Conservation (phyloP, 441 rosid species). For the Adansonia rubrostipa region DNA sequence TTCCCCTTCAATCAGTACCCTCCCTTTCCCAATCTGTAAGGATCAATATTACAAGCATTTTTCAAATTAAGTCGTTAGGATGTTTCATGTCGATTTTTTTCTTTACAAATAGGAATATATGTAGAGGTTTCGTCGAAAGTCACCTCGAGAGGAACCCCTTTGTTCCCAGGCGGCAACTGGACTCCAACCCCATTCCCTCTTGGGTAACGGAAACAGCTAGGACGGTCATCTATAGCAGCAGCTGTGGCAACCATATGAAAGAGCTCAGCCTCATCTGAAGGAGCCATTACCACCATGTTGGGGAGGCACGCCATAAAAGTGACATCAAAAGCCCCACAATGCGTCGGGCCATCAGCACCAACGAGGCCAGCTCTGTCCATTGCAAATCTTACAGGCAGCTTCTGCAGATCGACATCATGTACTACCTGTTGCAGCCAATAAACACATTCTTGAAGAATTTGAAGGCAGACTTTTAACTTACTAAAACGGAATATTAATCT, state of each 20-base stretch:
- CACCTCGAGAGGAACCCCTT: constrained; percentile 88
- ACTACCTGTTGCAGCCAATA: constrained; percentile 63
- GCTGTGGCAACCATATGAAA: constrained; percentile 97
- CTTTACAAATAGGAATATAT: background rate
- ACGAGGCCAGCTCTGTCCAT: constrained; percentile 97
- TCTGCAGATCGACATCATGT: constrained; percentile 94
- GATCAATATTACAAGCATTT: background rate
- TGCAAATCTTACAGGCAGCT: constrained; percentile 90
- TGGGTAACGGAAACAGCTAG: constrained; percentile 94
- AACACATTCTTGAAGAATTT: background rate
- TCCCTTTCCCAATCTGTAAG: constrained; percentile 82
- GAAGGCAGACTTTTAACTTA: background rate
- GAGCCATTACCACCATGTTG: constrained; percentile 98
- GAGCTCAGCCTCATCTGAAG: constrained; percentile 94
- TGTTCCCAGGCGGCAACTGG: constrained; percentile 73
- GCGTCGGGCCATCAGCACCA: constrained; percentile 97
- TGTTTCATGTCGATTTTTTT: background rate
- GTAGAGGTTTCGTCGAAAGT: background rate
- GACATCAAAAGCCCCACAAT: constrained; percentile 91
- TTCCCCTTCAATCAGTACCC: constrained; percentile 81
- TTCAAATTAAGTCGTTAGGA: background rate
- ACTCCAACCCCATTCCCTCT: constrained; percentile 95
- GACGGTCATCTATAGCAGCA: constrained; percentile 84
- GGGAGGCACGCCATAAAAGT: constrained; percentile 98
- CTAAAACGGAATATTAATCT: background rate